Evolutionary conservation across 2,329 filamentous ascomycete species (phyloP), one percentile per base, ranked within the genome.

Genomic region (Aspergillus ruber): DNA sequence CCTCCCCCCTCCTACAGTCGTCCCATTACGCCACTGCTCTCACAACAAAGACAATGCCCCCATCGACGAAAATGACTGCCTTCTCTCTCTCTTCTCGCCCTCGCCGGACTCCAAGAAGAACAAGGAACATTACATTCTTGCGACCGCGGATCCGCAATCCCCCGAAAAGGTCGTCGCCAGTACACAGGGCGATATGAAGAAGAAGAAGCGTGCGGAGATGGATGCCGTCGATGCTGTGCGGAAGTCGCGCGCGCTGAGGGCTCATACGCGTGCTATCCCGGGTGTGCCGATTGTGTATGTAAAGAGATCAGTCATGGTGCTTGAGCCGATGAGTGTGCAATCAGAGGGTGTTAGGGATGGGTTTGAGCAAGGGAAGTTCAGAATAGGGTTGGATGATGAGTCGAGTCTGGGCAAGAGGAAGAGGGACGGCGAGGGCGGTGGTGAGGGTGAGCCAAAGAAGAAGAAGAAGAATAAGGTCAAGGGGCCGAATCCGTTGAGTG

Each of bases 261-360:
- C 63, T 8, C 60, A 58, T 9, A 71, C 71, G 41, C 63, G 74
- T 38, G 56, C 66, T 15, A 70, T 76, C 9, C 71, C 71, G 12
- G 74, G 74, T 43, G 73, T 75, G 27, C 74, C 74, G 13, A 71
- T 76, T 23, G 68, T 76, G 39, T 76, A 75, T 56, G 74, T 76
- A 27, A 75, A 75, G 60, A 64, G 74, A 42, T 75, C 72, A 13
- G 73, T 76, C 6, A 75, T 76, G 73, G 66, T 76, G 12, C 56
- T 76, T 47, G 73, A 76, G 56, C 73, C 74, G 12, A 63, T 75
- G 65, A 74, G 72, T 46, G 64, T 58, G 17, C 61, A 63, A 1
- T 74, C 71, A 12, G 69, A 72, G 53, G 60, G 61, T 18, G 60
- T 73, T 10, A 62, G 70, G 33, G 66, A 73, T 42, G 68, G 66